Conservation (phyloP, 139 green algal genomes). For the Asterochloris erici region DNA sequence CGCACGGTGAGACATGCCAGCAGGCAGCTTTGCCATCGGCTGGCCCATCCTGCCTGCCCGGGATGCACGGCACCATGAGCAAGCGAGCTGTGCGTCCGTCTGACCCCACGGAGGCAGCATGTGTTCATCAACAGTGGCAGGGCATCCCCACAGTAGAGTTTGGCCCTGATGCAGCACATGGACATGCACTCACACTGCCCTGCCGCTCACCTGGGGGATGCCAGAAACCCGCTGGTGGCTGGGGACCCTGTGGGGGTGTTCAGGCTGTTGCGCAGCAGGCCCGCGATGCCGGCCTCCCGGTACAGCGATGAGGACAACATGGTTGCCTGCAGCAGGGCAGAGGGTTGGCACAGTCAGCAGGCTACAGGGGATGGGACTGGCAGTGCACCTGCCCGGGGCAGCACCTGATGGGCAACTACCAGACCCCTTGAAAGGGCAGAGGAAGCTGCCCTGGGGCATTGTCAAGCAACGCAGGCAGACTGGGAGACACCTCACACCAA, state of each 20-base stretch:
- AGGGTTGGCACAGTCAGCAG: neutral
- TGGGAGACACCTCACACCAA: too few relatives aligned
- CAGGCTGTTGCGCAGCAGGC: slow-evolving; percentile 28
- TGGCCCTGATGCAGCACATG: neutral
- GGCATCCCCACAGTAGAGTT: neutral
- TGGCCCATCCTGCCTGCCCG: too few relatives aligned
- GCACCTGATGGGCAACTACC: neutral
- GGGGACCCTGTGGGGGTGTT: slow-evolving; percentile 2
- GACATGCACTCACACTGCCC: neutral
- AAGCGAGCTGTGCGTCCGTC: too few relatives aligned
- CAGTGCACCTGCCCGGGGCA: neutral
- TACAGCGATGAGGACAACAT: slow-evolving; percentile 53
- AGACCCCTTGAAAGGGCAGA: neutral
- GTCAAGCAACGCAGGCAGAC: too few relatives aligned
- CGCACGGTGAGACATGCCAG: too few relatives aligned
- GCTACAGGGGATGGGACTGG: neutral
- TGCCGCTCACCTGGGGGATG: slow-evolving; percentile 14
- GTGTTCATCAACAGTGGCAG: neutral
- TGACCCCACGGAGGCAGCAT: neutral
- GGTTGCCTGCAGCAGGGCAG: slow-evolving; percentile 9
- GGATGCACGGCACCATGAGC: too few relatives aligned
- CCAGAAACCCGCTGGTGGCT: neutral
- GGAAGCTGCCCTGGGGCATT: too few relatives aligned
- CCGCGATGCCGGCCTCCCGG: slow-evolving; percentile 35
- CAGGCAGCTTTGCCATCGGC: too few relatives aligned